phyloP scores from a whole-genome alignment of 495 filamentous ascomycete species.

The Pyronema domesticum region DNA sequence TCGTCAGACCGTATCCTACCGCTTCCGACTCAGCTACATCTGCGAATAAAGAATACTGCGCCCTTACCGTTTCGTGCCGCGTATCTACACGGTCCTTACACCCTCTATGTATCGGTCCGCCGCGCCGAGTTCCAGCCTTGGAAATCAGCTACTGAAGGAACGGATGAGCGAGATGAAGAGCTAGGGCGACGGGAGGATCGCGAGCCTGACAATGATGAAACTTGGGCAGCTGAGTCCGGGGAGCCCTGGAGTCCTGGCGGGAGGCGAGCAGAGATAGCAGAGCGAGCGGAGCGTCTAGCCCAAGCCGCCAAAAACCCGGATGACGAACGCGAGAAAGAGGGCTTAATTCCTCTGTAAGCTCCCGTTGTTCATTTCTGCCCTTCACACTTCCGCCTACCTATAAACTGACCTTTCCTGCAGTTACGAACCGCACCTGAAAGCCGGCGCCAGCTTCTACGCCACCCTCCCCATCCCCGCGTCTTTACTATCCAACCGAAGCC shows the following conservation, averaged over 20 bases:
- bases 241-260: background rate
- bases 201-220: constrained; percentile 4
- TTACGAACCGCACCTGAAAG: constrained; percentile 91
- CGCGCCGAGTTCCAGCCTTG: constrained; percentile 25
- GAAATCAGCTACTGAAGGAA: constrained; percentile 10
- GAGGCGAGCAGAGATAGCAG: background rate
- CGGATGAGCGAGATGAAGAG: constrained; percentile 7
- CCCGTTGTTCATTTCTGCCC: constrained; percentile 26
- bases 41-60: constrained; percentile 83
- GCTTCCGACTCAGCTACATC: constrained; percentile 53
- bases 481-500: constrained; percentile 3
- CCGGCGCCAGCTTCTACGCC: constrained; percentile 68
- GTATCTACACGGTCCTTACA: constrained; percentile 92
- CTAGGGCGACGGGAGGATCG: constrained; percentile 6
- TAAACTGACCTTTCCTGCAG: background rate
- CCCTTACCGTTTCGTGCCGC: constrained; percentile 79
- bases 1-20: constrained; percentile 72
- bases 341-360: constrained; percentile 33
- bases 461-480: constrained; percentile 54
- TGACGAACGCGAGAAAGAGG: background rate
- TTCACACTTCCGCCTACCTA: too few species aligned
- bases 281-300: too few species aligned
- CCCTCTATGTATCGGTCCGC: constrained; percentile 56
- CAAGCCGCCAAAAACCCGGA: too few species aligned
- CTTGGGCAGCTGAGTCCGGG: constrained; percentile 12